Conservation (phyloP, 2,329 filamentous ascomycete species). For the Colletotrichum destructivum region DNA sequence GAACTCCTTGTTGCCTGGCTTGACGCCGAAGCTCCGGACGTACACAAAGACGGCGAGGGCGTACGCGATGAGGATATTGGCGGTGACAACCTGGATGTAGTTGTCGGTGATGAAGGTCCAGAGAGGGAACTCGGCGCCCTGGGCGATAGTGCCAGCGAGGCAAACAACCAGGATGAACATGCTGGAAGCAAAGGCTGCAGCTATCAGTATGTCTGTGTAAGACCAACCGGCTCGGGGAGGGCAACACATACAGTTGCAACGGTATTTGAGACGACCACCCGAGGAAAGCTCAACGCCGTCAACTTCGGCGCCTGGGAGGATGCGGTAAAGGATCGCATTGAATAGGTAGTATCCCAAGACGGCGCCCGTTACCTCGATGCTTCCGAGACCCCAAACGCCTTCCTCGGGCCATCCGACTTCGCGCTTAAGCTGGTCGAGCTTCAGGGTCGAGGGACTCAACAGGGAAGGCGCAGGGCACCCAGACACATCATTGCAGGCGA, state of each 20-base stretch:
- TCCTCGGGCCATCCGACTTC: constrained; percentile 86
- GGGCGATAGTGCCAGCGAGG: constrained; percentile 80
- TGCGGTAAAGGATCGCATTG: constrained; percentile 80
- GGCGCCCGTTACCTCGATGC: constrained; percentile 77
- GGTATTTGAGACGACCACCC: constrained; percentile 85
- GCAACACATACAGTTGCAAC: constrained; percentile 76
- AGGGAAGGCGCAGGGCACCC: constrained; percentile 91
- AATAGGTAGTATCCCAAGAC: constrained; percentile 84
- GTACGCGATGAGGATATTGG: constrained; percentile 84
- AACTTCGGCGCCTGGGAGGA: constrained; percentile 81
- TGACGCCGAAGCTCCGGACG: constrained; percentile 84
- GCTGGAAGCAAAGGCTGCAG: constrained; percentile 80
- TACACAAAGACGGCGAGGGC: constrained; percentile 85
- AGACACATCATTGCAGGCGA: constrained; percentile 92
- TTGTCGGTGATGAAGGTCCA: constrained; percentile 97
- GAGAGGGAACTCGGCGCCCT: constrained; percentile 86
- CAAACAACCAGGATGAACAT: constrained; percentile 80
- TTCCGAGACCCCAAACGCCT: constrained; percentile 80
- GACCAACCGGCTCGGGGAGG: neutral
- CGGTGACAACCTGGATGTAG: constrained; percentile 87
- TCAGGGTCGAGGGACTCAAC: constrained; percentile 79
- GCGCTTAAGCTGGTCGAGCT: constrained; percentile 79
- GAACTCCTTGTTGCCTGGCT: constrained; percentile 78
- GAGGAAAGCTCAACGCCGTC: constrained; percentile 79
- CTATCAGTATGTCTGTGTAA: neutral